Base-by-base conservation (phyloP, 2,329 filamentous ascomycete genomes). In the Fusarium falciforme region DNA sequence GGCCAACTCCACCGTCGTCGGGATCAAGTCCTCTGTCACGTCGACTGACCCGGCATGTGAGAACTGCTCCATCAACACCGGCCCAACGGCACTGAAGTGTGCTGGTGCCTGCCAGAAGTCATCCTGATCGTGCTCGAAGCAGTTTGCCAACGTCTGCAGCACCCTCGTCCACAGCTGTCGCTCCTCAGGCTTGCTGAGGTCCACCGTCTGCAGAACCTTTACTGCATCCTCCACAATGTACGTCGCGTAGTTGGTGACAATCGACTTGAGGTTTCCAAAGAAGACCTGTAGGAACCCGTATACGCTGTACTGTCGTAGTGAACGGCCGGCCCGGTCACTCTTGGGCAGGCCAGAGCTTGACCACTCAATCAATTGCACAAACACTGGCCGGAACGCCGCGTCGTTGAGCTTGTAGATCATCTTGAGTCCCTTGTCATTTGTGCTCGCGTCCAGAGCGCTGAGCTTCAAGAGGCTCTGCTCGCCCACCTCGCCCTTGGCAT, bases 351-450 rank as follows among this genome's bases (percentile, higher is more conserved):
- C 88, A 3, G 86, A 84, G 20, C 86, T 87, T 1, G 93, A 89
- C 93, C 95, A 98, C 66, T 97, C 94, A 54, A 97, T 87, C n/a
- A 98, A 85, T 73, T 93, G 90, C 17, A 91, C 89, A 85, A 98
- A 99, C 72, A 99, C 91, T 1, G 96, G 97, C 14, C 95, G 89
- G 90, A 99, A 99, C 0, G 93, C 91, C 1, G 93, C 92, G 80
- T 99, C 96, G 83, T 98, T 98, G 71, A 99, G 89, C 86, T 98
- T 98, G 86, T 97, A 94, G 63, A 98, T 93, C 91, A 98, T 96
- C 82, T 94, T 93, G 68, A 99, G 89, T 0, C 92, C 90, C 14
- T 93, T 90, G 11, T 92, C 89, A 79, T 94, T 93, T 74, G 94
- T 79, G 12, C 87, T 85, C 2, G 85, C 84, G 80, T 97, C 94